These are phyloP conservation scores for Thymus mandschuricus DNA, from an alignment of 257 asterid genomes.

Conservation along the genomic window DNA sequence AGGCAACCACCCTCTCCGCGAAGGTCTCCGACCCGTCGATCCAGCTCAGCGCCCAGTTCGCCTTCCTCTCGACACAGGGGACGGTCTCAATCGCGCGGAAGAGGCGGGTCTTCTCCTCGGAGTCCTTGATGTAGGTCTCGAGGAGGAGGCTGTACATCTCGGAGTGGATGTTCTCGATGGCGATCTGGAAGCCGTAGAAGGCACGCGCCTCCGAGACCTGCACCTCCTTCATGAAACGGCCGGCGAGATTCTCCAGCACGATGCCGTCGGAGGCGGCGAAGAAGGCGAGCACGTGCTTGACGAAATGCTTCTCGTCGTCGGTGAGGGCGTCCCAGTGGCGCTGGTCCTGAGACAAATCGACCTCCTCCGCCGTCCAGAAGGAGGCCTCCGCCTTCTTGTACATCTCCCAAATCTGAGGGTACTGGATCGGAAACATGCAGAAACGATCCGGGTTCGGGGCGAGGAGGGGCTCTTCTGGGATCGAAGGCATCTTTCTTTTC, in stretches of 20 bases:
- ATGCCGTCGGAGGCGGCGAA: constrained; percentile 98
- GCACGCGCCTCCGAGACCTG: constrained; percentile 97
- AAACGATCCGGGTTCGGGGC: constrained; percentile 83
- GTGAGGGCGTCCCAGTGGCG: constrained; percentile 76
- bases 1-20: constrained; percentile 79
- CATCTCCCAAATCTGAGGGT: constrained; percentile 97
- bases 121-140: constrained; percentile 80
- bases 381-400: constrained; percentile 97
- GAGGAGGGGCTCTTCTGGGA: constrained; percentile 52
- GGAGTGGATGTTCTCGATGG: constrained; percentile 92
- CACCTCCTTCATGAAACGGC: constrained; percentile 92
- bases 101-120: constrained; percentile 58
- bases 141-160: constrained; percentile 90
- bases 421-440: constrained; percentile 95
- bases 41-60: constrained; percentile 93
- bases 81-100: constrained; percentile 85
- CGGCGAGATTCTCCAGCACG: constrained; percentile 92
- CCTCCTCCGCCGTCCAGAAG: constrained; percentile 98
- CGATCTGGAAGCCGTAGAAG: constrained; percentile 91
- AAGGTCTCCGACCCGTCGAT: constrained; percentile 82
- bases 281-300: constrained; percentile 85
- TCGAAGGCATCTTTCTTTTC: constrained; percentile 21
- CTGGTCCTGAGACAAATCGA: constrained; percentile 70
- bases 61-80: constrained; percentile 83
- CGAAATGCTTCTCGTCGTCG: constrained; percentile 72